These are phyloP conservation scores for Torulaspora gathmanii DNA, from an alignment of 805 yeast genomes.

Conservation along the genomic window DNA sequence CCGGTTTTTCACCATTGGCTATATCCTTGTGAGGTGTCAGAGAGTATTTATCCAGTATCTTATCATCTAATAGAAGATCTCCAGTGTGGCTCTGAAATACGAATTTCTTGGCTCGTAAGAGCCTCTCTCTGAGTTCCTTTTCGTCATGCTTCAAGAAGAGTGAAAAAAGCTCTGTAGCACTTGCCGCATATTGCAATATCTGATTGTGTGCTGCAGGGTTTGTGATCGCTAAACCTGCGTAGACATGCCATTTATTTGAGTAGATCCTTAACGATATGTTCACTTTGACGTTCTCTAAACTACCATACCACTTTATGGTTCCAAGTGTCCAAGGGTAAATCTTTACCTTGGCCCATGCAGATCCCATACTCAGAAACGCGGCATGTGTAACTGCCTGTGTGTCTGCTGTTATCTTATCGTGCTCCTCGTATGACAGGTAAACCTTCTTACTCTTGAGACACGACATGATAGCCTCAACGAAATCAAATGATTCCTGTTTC, in stretches of 20 bases:
- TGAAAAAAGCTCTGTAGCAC: constrained; percentile 77
- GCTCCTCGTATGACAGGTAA: constrained; percentile 75
- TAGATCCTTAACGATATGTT: constrained; percentile 87
- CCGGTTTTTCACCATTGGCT: constrained; percentile 8
- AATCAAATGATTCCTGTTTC: constrained; percentile 45
- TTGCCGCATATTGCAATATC: constrained; percentile 80
- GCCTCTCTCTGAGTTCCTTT: constrained; percentile 53
- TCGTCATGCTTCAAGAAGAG: constrained; percentile 69
- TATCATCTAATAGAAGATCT: constrained; percentile 68
- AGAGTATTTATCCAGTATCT: constrained; percentile 71
- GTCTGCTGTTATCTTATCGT: constrained; percentile 93
- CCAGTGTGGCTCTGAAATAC: constrained; percentile 69
- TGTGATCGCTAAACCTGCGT: constrained; percentile 94
- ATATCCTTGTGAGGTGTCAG: constrained; percentile 53
- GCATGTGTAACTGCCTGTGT: constrained; percentile 99
- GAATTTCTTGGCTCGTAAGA: constrained; percentile 60
- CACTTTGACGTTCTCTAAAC: constrained; percentile 92
- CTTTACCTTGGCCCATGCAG: constrained; percentile 80
- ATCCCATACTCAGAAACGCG: constrained; percentile 94
- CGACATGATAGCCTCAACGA: constrained; percentile 59
- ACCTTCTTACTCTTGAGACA: constrained; percentile 78
- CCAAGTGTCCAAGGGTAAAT: constrained; percentile 81
- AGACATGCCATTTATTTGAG: constrained; percentile 96
- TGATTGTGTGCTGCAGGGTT: constrained; percentile 93
- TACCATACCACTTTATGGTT: constrained; percentile 71